A percentile compares a stretch with the other conserved stretches of the same genome.
These are phyloP conservation scores for Aspergillus sp. DNA, from an alignment of 2,329 filamentous ascomycete species.

Conservation along the genomic window DNA sequence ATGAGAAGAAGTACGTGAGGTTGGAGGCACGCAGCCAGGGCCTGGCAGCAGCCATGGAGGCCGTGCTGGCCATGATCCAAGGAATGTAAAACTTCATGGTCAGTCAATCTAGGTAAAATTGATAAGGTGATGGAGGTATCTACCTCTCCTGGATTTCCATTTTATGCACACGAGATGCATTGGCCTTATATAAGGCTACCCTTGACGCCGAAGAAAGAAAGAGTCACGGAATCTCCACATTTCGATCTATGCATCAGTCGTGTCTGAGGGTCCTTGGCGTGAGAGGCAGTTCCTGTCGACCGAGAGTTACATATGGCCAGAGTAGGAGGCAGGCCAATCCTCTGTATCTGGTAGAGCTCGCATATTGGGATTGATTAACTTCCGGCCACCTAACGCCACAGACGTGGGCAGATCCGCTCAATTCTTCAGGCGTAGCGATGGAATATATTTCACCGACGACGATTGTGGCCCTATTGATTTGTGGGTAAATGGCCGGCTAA, in stretches of 20 bases:
- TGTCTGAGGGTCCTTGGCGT: background rate
- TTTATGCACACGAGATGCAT: too few relatives aligned
- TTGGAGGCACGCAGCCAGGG: constrained; percentile 12
- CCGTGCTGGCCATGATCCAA: constrained; percentile 9
- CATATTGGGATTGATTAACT: background rate
- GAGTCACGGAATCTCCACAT: background rate
- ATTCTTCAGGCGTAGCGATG: background rate
- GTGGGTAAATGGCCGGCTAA: background rate
- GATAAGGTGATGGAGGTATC: too few relatives aligned
- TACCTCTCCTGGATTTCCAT: too few relatives aligned
- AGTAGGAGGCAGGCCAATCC: too few relatives aligned
- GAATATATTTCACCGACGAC: constrained; percentile 1
- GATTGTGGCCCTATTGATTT: background rate
- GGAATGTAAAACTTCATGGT: constrained; percentile 9
- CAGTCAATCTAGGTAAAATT: background rate
- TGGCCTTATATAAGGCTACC: too few relatives aligned
- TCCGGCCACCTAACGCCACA: background rate
- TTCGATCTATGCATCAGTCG: background rate
- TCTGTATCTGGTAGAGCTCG: background rate
- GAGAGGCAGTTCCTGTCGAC: too few relatives aligned
- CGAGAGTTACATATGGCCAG: too few relatives aligned
- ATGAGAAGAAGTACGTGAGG: constrained; percentile 41
- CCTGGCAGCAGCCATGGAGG: constrained; percentile 15
- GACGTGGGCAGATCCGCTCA: background rate
- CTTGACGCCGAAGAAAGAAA: background rate